Base-by-base conservation (phyloP, 176 grass and related monocot genomes). In the Eleusine coracana region DNA sequence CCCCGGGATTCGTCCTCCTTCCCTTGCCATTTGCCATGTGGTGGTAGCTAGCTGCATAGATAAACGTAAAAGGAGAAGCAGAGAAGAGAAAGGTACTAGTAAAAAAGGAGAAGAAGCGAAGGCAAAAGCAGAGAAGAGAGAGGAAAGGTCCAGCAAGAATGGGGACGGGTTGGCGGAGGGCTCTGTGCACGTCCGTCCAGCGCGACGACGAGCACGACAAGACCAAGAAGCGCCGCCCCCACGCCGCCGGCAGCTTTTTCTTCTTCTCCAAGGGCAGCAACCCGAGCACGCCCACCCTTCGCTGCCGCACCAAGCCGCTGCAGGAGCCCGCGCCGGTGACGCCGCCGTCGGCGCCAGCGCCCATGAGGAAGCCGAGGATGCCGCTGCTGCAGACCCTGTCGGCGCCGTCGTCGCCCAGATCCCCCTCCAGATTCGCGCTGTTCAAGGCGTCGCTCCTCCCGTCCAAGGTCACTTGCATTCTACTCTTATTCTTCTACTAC, bases 131-230 rank as follows among this genome's bases (percentile, higher is more conserved):
- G 11, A 54, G 15, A 54, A 54, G 16, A 54, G 4, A 37, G 18
- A 50, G 82, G 25, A 2, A 69, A 54, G 28, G 31, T 34, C 31
- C 31, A 34, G 31, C 31, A 34, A 34, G 31, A 34, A 98, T 95
- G 96, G 84, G 90, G 29, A 98, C 79, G 45, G 90, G 96, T 72
- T 98, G 95, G 95, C 88, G 92, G 85, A 92, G 95, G 84, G 92
- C 95, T 14, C 87, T 98, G 50, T 98, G 95, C 88, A 98, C 95
- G 50, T 94, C 92, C 16, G 90, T 94, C 18, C 88, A 83, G 5
- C 79, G 95, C 46, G 95, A 81, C 13, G 80, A 83, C 80, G 18
- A 0, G 40, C 34, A 73, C 76, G 5, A 72, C 37, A 41, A 60
- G 73, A 34, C 10, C 49, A 50, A 72, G 71, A 81, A 80, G 83